Conservation (phyloP, 139 green algal genomes). For the Asterochloris erici region DNA sequence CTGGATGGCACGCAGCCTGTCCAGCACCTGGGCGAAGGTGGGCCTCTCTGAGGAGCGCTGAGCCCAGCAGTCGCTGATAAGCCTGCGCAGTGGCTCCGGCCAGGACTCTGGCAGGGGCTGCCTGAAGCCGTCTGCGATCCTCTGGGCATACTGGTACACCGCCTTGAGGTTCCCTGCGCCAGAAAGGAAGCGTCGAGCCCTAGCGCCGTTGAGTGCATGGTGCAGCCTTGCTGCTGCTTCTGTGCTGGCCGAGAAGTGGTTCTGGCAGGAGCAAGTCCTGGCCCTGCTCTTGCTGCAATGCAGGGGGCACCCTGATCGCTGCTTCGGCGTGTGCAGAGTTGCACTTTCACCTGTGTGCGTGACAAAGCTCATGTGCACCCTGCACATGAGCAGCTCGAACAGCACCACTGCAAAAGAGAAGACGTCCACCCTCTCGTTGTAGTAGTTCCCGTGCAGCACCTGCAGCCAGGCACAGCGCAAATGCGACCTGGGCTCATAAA, state of each 20-base stretch:
- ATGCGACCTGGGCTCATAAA: not conserved
- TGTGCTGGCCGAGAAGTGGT: no score
- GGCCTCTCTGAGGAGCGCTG: constrained; percentile 5
- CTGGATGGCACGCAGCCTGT: not conserved
- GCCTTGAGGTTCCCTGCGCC: constrained; percentile 14
- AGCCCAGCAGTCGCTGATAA: constrained; percentile 23
- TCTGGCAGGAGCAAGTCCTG: not conserved
- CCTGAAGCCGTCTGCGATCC: constrained; percentile 42
- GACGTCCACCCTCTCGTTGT: constrained; percentile 77
- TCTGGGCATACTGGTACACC: constrained; percentile 18
- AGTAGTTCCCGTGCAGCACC: constrained; percentile 38
- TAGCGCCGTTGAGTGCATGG: no score
- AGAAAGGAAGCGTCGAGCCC: not conserved
- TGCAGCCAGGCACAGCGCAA: constrained; percentile 10
- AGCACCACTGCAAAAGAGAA: constrained; percentile 77
- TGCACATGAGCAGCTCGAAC: constrained; percentile 68
- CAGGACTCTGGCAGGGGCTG: constrained; percentile 23
- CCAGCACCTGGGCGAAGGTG: not conserved
- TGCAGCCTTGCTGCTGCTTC: no score
- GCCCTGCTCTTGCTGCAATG: not conserved
- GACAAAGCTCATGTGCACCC: constrained; percentile 60
- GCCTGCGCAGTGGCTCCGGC: not conserved
- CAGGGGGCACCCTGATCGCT: not conserved
- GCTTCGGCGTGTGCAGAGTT: not conserved
- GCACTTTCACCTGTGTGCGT: constrained; percentile 31